Conservation (phyloP, 1,284 basidiomycete species). For the Xanthoconium separans region DNA sequence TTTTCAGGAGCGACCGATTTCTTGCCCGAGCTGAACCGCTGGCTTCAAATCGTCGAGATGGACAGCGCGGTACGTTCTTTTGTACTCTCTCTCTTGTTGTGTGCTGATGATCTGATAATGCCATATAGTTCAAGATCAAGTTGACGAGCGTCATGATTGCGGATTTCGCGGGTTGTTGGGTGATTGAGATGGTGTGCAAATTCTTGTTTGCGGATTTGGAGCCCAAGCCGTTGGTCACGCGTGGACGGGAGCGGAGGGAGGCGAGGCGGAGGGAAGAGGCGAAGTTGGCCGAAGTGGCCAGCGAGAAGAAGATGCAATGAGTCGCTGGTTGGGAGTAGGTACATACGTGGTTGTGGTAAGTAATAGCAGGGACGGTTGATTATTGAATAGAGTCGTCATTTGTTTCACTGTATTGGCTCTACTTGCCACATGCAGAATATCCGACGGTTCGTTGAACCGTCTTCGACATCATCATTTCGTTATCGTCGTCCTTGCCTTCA, state of each 20-base stretch:
- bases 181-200: constrained; percentile 85
- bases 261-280: constrained; percentile 36
- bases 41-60: constrained; percentile 98
- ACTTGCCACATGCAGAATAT: too few relatives aligned
- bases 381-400: too few relatives aligned
- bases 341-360: too few relatives aligned
- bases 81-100: background rate
- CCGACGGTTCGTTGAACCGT: too few relatives aligned
- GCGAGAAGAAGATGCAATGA: constrained; percentile 27
- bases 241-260: constrained; percentile 74
- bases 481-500: too few relatives aligned
- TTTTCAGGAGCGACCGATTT: constrained; percentile 94
- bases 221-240: constrained; percentile 82
- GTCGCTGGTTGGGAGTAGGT: too few relatives aligned
- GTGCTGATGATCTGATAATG: constrained; percentile 27
- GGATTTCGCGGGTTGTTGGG: constrained; percentile 89
- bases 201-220: constrained; percentile 85
- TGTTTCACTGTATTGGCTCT: too few relatives aligned
- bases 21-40: constrained; percentile 92
- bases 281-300: constrained; percentile 4
- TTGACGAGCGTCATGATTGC: constrained; percentile 80
- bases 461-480: too few relatives aligned
- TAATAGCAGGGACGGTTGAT: too few relatives aligned
- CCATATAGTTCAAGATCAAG: constrained; percentile 66
- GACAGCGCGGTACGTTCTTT: constrained; percentile 53